Evolutionary conservation across 1,284 basidiomycete genomes (phyloP), one percentile per base, ranked within the genome.

Genomic region (Trametes pubescens): DNA sequence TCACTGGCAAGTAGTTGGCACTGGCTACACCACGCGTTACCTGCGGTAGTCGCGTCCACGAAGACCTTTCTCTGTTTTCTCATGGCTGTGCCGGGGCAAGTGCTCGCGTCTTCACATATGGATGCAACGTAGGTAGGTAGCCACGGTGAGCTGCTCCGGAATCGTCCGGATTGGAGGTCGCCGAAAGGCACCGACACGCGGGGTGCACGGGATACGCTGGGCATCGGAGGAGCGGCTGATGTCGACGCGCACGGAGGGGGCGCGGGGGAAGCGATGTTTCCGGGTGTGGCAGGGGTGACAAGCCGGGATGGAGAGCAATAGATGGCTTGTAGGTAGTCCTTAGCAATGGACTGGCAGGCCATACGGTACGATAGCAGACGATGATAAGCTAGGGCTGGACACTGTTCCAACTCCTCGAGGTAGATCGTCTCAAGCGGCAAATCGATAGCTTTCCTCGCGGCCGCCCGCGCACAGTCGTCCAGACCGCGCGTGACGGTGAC

Each of bases 351-450:
- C 24, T 29, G 38, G 40, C 60, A 57, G 37, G 29, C 8, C 5
- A 44, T 35, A 24, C 47, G 26, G 22, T 62, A 57, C 0, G n/a
- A 2, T 16, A 57, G 43, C 2, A 62, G 48, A 10, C 40, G 35
- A 37, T 57, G 18, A 38, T 62, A 62, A 0, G 47, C 0, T 7
- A 43, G 40, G 5, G 54, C 60, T 18, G 54, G 35, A 9, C 32
- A 10, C 11, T 10, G 6, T 21, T 62, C 60, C 48, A 62, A 21
- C 9, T 51, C 48, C 11, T 35, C 22, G 22, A 32, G 9, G 29
- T 61, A 55, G 14, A 37, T 21, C 3, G 8, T 16, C 16, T 47
- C 53, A 21, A 48, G 7, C 14, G 7, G n/a, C 18, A 43, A 5
- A n/a, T 51, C 22, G n/a, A 52, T n/a, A 8, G 29, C 37, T 8